Base-by-base conservation (phyloP, 106 monocot genomes). In the Allium cepa region DNA sequence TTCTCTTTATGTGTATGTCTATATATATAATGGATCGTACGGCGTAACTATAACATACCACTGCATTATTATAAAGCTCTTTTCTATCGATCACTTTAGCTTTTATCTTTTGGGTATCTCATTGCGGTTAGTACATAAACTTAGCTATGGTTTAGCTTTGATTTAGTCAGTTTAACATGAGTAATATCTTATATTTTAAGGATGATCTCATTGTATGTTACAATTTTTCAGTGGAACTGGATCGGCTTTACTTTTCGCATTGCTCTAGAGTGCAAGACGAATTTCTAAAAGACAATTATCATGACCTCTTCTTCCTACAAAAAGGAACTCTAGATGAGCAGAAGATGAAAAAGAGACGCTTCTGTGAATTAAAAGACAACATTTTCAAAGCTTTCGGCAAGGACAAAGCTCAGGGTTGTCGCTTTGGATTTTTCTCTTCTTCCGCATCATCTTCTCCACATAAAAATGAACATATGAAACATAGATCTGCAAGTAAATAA, bases 381-480 rank as follows among this genome's bases (percentile, higher is more conserved):
- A 85, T 96, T 10, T 72, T 28, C 13, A 78, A 72, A 64, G 95
- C 95, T n/a, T 96, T 96, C 78, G 79, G 56, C 80, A 91, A 96
- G 69, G 95, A 96, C 48, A 85, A 84, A 75, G 86, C 81, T 12
- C 58, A 62, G 56, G 77, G 56, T 10, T 56, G 51, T 0, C 72
- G 62, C 10, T 71, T 77, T 0, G 76, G 71, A 7, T 57, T 84
- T 49, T 76, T 78, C 2, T 83, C 83, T 0, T 85, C 87, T 0
- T 90, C 87, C 0, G 82, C 82, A 3, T 81, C 84, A 4, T 76
- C 89, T 1, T 76, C 88, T 3, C 64, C 75, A 11, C 65, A 59
- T 7, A 79, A 81, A 69, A 75, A 51, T 0, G 80, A 76, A 1
- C 15, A 10, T 10, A 75, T 63, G 49, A 69, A 80, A 17, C 50